Percentiles rank a stretch among this genome's conserved stretches.
phyloP scores from a whole-genome alignment of 2,329 filamentous ascomycete species.

The Penicillium glabrum region DNA sequence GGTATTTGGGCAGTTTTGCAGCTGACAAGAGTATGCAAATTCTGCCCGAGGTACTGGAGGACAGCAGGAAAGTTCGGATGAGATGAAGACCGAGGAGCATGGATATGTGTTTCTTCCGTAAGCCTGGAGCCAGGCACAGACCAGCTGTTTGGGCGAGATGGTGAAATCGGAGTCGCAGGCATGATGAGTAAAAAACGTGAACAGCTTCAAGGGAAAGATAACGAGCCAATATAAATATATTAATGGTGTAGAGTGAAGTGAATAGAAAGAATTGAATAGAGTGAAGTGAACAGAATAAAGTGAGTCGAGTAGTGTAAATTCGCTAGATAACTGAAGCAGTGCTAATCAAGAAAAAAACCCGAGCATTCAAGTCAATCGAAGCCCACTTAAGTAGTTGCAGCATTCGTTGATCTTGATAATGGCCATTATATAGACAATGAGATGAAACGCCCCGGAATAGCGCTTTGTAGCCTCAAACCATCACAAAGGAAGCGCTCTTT shows the following conservation, averaged over 20 bases:
- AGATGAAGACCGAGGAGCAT: background rate
- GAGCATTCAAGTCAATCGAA: background rate
- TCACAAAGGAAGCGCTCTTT: background rate
- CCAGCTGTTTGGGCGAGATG: background rate
- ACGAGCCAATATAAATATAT: background rate
- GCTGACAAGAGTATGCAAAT: constrained; percentile 38
- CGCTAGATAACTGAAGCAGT: background rate
- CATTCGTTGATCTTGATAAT: constrained; percentile 9
- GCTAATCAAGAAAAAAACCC: background rate
- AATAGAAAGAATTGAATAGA: background rate
- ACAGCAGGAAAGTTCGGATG: constrained; percentile 12
- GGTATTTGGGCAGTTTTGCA: constrained; percentile 36
- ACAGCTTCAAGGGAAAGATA: background rate
- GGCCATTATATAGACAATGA: constrained; percentile 13
- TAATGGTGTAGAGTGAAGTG: background rate
- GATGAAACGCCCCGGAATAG: constrained; percentile 14
- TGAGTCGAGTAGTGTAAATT: background rate
- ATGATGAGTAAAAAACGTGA: background rate
- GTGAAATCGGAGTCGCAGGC: background rate
- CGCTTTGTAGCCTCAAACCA: background rate
- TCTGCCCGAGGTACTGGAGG: constrained; percentile 30
- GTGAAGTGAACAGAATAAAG: background rate
- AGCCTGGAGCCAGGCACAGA: background rate
- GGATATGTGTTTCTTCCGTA: background rate
- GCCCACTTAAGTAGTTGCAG: constrained; percentile 7